Evolutionary conservation across 176 grass and related monocot species (phyloP), one percentile per base, ranked within the genome.

Genomic region (Rhipidocladum racemiflorum): DNA sequence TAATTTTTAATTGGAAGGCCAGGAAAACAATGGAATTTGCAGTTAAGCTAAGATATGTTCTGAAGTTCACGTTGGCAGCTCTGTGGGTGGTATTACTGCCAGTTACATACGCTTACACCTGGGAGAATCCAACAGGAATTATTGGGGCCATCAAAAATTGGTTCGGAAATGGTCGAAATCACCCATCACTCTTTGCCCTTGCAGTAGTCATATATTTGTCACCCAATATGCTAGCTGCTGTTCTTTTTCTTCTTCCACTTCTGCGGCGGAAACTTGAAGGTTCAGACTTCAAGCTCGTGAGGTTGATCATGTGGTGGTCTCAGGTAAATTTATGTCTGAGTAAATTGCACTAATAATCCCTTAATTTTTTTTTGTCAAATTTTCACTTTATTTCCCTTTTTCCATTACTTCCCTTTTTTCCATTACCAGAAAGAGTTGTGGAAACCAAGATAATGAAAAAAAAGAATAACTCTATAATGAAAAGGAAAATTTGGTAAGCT

Each of bases 291-390:
- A 85, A 81, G 60, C 63, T 91, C 50, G 56, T 94, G n/a, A 97
- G 78, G 38, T 38, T 94, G 12, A 88, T 92, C 86, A 94, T 97
- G 95, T 97, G 95, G 95, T 97, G 95, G 95, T 94, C 95, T 81
- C 95, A 97, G 95, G 95, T 97, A 87, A 70, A 78, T 60, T 70
- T 61, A 30, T 35, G 56, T 81, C 87, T 25, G 24, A 53, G 40
- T 83, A 46, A 73, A 68, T 68, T 67, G 2, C 59, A 78, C 18
- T 40, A 45, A 14, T 2, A 23, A 44, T 40, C n/a, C 18, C 0
- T 74, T 54, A 74, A 21, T 35, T 53, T 75, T 35, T 51, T 75
- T 25, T 11, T 55, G 51, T n/a, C 39, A 23, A 6, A 29, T 45
- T 77, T 77, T 45, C 34, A 77, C 25, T 61, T 61, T 73, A 21